Evolutionary conservation across 768 basidiomycete species (phyloP).

Genomic region (Calocybe gangraenosa): DNA sequence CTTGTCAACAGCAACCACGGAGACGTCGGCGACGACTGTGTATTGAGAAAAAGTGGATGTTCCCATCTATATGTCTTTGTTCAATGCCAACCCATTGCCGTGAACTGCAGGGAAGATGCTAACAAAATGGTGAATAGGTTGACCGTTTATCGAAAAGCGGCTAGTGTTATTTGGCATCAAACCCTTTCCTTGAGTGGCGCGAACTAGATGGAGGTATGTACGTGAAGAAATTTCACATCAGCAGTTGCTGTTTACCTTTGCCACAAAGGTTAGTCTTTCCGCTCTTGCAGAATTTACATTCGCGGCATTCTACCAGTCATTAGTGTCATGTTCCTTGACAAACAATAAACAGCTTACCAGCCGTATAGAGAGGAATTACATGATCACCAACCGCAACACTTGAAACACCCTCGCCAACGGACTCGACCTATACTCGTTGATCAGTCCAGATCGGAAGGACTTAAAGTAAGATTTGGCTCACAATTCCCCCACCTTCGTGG

Average conservation of each 20-base stretch:
- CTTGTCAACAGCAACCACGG: constrained; percentile 85
- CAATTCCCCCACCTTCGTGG: constrained; percentile 91
- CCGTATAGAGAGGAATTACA: constrained; percentile 95
- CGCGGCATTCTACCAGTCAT: constrained; percentile 64
- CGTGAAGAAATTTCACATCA: neutral
- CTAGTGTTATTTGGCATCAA: constrained; percentile 88
- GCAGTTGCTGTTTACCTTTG: constrained; percentile 50
- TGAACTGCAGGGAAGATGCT: constrained; percentile 23
- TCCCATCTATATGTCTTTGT: constrained; percentile 69
- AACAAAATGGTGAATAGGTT: constrained; percentile 89
- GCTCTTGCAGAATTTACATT: constrained; percentile 99
- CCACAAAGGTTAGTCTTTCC: constrained; percentile 99
- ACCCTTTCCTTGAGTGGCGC: constrained; percentile 90
- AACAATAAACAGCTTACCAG: constrained; percentile 46
- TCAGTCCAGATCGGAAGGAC: constrained; percentile 8
- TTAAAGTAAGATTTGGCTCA: constrained; percentile 31
- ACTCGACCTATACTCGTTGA: constrained; percentile 69
- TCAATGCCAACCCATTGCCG: constrained; percentile 1
- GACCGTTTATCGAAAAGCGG: constrained; percentile 87
- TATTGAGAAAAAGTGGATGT: constrained; percentile 99
- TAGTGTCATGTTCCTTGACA: neutral
- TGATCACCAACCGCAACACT: constrained; percentile 79
- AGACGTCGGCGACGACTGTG: constrained; percentile 96
- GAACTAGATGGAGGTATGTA: constrained; percentile 48
- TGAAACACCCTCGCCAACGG: constrained; percentile 95